phyloP scores from a whole-genome alignment of 495 filamentous ascomycete species.

The Hypoxylon perforatum region DNA sequence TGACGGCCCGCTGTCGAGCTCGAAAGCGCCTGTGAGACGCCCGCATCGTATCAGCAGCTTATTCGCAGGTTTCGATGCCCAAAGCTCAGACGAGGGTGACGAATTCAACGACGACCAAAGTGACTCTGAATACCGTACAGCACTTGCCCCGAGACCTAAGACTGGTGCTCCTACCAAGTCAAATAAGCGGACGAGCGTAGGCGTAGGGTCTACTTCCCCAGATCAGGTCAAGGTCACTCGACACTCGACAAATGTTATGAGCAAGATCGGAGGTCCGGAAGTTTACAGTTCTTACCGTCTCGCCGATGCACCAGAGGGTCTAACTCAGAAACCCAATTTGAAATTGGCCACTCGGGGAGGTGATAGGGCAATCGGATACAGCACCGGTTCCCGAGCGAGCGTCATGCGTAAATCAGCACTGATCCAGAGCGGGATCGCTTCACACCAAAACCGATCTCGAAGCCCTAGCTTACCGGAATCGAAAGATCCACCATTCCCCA shows the following conservation, averaged over 20 bases:
- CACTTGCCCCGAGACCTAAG: constrained; percentile 67
- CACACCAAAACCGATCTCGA: constrained; percentile 73
- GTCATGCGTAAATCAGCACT: constrained; percentile 71
- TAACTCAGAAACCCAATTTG: constrained; percentile 44
- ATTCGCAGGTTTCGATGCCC: constrained; percentile 82
- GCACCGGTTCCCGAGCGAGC: constrained; percentile 50
- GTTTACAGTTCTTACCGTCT: constrained; percentile 45
- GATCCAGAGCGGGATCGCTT: constrained; percentile 79
- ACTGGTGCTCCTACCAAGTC: constrained; percentile 41
- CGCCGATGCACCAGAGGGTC: constrained; percentile 47
- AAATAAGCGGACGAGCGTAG: constrained; percentile 49
- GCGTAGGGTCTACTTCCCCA: constrained; percentile 43
- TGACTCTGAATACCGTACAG: constrained; percentile 71
- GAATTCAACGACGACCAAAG: constrained; percentile 72
- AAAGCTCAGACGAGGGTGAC: constrained; percentile 66
- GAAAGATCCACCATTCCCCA: constrained; percentile 83
- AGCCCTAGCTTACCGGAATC: constrained; percentile 79
- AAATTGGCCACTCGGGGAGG: constrained; percentile 46
- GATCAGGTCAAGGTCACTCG: constrained; percentile 46
- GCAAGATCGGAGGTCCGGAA: constrained; percentile 39
- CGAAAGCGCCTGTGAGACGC: constrained; percentile 70
- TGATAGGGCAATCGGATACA: constrained; percentile 42
- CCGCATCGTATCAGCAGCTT: constrained; percentile 82
- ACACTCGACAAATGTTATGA: constrained; percentile 40
- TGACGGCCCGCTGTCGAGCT: constrained; percentile 75